A percentile compares a stretch with the other conserved stretches of the same genome.
Evolutionary conservation across 2,329 filamentous ascomycete species (phyloP).

Genomic region (Furcasterigmium furcatum): DNA sequence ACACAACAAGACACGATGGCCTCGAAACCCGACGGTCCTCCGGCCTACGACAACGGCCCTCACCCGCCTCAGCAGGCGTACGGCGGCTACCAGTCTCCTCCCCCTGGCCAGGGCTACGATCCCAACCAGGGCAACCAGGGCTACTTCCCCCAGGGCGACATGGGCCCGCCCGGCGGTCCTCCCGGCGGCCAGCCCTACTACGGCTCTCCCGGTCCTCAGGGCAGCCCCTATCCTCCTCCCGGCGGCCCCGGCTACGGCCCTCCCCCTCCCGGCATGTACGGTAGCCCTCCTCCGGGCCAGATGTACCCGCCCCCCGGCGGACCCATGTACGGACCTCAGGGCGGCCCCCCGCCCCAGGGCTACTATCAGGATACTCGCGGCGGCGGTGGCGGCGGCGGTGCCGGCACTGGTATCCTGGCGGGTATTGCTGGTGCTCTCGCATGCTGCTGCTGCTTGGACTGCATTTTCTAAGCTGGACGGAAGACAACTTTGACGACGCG

Average conservation of each 20-base stretch:
- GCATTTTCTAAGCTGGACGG: slow-evolving; percentile 42
- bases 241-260: slow-evolving; percentile 7
- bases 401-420: slow-evolving; percentile 32
- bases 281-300: slow-evolving; percentile 22
- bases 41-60: slow-evolving; percentile 39
- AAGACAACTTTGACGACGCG: too few relatives aligned
- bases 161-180: slow-evolving; percentile 7
- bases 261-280: slow-evolving; percentile 14
- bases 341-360: slow-evolving; percentile 20
- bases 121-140: slow-evolving; percentile 2
- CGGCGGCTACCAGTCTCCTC: slow-evolving; percentile 32
- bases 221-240: slow-evolving; percentile 13
- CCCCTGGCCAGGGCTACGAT: slow-evolving; percentile 22
- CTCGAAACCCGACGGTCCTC: slow-evolving; percentile 45
- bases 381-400: slow-evolving; percentile 23
- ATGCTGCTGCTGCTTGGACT: slow-evolving; percentile 58
- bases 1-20: too few relatives aligned
- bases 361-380: slow-evolving; percentile 23
- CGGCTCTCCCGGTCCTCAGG: slow-evolving; percentile 21
- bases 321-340: slow-evolving; percentile 19
- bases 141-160: background rate
- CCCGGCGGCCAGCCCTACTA: slow-evolving; percentile 12
- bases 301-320: slow-evolving; percentile 17
- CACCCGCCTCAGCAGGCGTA: slow-evolving; percentile 41
- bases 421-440: slow-evolving; percentile 48